These are phyloP conservation scores for Juncus effusus DNA, from an alignment of 176 grass and related monocot genomes.

Conservation along the genomic window DNA sequence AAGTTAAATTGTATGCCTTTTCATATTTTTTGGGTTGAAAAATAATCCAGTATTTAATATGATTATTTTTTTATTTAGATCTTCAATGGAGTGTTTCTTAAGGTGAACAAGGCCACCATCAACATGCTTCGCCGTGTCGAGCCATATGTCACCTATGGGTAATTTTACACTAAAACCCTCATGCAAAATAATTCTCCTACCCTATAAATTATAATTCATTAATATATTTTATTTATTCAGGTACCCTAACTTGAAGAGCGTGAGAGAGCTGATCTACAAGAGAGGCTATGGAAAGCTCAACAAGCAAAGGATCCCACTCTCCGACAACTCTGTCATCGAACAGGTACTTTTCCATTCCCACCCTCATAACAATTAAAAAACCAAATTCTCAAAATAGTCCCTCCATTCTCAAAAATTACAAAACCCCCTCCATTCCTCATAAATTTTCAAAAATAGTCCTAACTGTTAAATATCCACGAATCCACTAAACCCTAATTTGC, in stretches of 20 bases:
- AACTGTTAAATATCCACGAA: background rate
- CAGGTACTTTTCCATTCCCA: slow-evolving; percentile 32
- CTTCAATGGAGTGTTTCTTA: slow-evolving; percentile 89
- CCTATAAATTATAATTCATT: background rate
- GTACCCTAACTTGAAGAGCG: slow-evolving; percentile 91
- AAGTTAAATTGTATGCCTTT: too few species aligned
- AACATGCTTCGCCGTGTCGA: slow-evolving; percentile 93
- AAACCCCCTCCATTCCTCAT: too few species aligned
- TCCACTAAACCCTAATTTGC: background rate
- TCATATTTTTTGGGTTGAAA: too few species aligned
- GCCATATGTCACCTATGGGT: slow-evolving; percentile 97
- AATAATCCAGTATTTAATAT: too few species aligned
- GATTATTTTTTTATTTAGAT: slow-evolving; percentile 37
- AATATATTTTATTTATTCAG: slow-evolving; percentile 23
- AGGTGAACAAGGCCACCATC: slow-evolving; percentile 93
- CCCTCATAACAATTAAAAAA: too few species aligned
- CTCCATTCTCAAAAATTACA: too few species aligned
- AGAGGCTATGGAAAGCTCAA: slow-evolving; percentile 78
- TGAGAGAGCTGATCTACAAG: slow-evolving; percentile 88
- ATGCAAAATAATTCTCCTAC: background rate
- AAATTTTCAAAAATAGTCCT: background rate
- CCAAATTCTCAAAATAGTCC: too few species aligned
- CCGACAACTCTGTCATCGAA: slow-evolving; percentile 63
- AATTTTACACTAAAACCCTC: background rate
- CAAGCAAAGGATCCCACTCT: slow-evolving; percentile 70